Evolutionary conservation across 345 rosid genomes (phyloP).

Genomic region (Isatis tinctoria): DNA sequence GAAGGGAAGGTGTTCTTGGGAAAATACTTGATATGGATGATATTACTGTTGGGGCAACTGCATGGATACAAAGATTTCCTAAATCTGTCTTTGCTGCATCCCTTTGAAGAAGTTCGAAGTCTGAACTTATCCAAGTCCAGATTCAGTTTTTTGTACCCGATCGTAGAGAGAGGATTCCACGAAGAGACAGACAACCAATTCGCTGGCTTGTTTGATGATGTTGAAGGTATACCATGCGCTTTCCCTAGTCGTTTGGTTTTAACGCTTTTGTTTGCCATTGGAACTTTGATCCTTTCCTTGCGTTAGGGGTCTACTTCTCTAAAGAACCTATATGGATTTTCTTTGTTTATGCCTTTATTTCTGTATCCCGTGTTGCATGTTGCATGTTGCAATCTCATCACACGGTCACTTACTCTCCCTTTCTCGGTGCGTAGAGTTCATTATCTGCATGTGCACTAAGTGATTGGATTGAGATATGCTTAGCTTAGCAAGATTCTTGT

Average conservation of each 20-base stretch:
- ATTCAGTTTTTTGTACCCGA: not conserved
- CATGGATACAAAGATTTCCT: not conserved
- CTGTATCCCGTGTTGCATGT: not conserved
- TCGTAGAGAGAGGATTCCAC: not conserved
- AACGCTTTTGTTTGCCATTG: not conserved
- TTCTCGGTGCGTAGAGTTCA: not conserved
- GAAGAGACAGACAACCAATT: not conserved
- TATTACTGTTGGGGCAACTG: not conserved
- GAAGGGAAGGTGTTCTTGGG: not conserved
- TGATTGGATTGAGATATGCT: not conserved
- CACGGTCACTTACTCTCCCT: not conserved
- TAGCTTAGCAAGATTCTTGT: not conserved
- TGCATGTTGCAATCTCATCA: not conserved
- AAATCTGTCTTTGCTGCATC: conserved; percentile 11
- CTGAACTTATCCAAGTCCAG: not conserved
- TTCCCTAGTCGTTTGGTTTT: not conserved
- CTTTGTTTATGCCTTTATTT: not conserved
- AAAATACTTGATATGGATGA: not conserved
- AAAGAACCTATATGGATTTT: not conserved
- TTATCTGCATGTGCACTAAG: not conserved
- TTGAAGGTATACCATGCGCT: not conserved
- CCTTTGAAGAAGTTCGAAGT: conserved; percentile 12
- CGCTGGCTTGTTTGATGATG: conserved; percentile 9
- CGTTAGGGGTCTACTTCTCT: not conserved
- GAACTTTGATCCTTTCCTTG: not conserved